Base-by-base conservation (phyloP, 1,139 yeast species). In the Candida gigantensis region DNA sequence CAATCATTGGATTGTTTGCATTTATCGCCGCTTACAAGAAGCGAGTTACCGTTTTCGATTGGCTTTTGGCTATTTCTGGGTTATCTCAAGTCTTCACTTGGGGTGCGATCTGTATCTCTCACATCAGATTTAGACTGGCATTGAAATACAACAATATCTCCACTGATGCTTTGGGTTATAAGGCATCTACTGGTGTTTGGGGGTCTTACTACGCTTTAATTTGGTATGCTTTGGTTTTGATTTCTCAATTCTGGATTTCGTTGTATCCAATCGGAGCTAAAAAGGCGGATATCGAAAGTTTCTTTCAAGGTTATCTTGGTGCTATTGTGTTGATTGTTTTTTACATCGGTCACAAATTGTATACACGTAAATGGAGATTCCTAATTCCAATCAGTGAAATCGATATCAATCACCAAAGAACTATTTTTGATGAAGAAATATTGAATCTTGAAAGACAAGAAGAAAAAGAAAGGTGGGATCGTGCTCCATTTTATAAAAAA, bases 21-120 rank as follows among this genome's bases (percentile, higher is more conserved):
- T 60, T 50, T 39, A 68, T 69, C 44, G 74, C 74, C 28, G 67
- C 72, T 12, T 68, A 54, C 53, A 50, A 61, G 34, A 55, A 65
- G 36, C 68, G 68, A 49, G 70, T 65, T 38, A 55, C 63, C 14
- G 74, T 69, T 8, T 69, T 69, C 55, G 58, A 59, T 42, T 69
- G 74, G 72, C 58, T 69, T 39, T 61, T 69, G 51, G 63, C 73
- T 19, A 63, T 69, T 40, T 66, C 72, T 36, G 75, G 72, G 13
- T 53, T 69, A 38, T 65, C 72, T 7, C 68, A 65, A 42, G 60
- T 69, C 26, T 63, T 69, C 45, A 66, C 69, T 28, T 69, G 75
- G 75, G 56, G 62, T 18, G 60, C 65, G 33, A 67, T 69, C 43
- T 67, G 73, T 44, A 40, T 63, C 30, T 65, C 72, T 35, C 74